These are phyloP conservation scores for Liriodendron chinense DNA, from an alignment of 164 flowering plant genomes.

Conservation along the genomic window DNA sequence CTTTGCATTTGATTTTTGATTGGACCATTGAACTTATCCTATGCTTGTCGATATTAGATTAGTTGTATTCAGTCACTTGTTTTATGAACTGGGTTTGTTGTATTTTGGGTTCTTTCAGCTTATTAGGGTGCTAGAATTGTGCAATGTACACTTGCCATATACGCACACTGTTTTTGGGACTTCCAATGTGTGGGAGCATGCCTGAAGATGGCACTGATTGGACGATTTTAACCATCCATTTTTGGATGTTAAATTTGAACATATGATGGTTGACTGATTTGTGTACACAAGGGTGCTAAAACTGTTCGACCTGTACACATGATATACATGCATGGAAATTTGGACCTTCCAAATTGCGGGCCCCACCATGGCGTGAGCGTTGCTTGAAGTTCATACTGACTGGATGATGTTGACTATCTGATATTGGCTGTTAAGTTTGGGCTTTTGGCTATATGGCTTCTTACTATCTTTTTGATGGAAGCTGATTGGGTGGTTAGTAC, in stretches of 20 bases:
- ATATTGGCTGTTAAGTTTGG: background rate
- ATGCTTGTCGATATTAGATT: background rate
- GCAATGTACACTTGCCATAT: no score
- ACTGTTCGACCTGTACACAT: no score
- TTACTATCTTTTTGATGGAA: background rate
- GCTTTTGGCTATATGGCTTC: background rate
- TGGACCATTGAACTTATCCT: background rate
- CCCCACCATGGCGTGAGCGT: background rate
- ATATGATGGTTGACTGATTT: no score
- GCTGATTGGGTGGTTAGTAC: background rate
- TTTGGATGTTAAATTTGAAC: no score
- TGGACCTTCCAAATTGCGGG: background rate
- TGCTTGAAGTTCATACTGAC: no score
- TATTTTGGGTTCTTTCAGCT: background rate
- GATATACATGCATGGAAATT: background rate
- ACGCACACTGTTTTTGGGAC: no score
- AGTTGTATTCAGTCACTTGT: background rate
- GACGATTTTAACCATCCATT: no score
- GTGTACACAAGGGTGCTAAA: no score
- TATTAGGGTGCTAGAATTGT: no score
- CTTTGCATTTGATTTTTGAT: background rate
- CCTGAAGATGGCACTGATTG: no score
- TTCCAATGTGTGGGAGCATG: no score
- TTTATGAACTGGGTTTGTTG: background rate
- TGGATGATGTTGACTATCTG: no score